Conservation (phyloP, 1,139 yeast genomes). For the Pneumocystis sp. region DNA sequence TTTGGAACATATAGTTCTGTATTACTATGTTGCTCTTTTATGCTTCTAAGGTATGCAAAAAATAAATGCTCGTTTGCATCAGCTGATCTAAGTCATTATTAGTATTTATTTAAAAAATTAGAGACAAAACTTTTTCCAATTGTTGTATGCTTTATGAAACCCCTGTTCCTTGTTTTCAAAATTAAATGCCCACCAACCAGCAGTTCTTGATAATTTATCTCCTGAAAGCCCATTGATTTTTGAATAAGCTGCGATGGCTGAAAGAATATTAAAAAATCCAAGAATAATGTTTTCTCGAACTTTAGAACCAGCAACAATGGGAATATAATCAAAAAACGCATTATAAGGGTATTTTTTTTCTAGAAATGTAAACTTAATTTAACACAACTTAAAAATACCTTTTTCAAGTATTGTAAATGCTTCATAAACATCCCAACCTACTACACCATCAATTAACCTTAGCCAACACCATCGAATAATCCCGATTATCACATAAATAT, state of each 20-base stretch:
- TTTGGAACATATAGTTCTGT: neutral
- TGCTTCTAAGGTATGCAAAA: slow-evolving; percentile 61
- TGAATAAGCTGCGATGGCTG: slow-evolving; percentile 70
- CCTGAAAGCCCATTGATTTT: slow-evolving; percentile 68
- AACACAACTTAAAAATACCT: slow-evolving; percentile 20
- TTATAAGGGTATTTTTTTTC: slow-evolving; percentile 9
- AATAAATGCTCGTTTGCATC: slow-evolving; percentile 75
- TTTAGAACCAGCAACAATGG: slow-evolving; percentile 6
- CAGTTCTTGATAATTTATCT: slow-evolving; percentile 62
- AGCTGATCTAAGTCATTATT: slow-evolving; percentile 40
- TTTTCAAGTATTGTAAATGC: slow-evolving; percentile 53
- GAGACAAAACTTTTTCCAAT: neutral
- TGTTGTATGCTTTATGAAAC: neutral
- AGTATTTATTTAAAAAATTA: neutral
- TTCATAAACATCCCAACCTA: slow-evolving; percentile 74
- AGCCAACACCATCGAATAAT: slow-evolving; percentile 41
- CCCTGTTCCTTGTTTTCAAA: slow-evolving; percentile 1
- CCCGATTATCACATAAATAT: slow-evolving; percentile 21
- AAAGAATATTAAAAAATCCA: slow-evolving; percentile 68
- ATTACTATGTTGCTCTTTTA: slow-evolving; percentile 45
- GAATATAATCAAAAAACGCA: slow-evolving; percentile 10
- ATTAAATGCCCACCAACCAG: slow-evolving; percentile 81
- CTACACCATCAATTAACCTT: slow-evolving; percentile 57
- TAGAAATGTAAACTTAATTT: neutral
- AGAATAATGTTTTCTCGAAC: slow-evolving; percentile 43